Conservation (phyloP, 169 alveolate genomes). For the Eimeria sp. region DNA sequence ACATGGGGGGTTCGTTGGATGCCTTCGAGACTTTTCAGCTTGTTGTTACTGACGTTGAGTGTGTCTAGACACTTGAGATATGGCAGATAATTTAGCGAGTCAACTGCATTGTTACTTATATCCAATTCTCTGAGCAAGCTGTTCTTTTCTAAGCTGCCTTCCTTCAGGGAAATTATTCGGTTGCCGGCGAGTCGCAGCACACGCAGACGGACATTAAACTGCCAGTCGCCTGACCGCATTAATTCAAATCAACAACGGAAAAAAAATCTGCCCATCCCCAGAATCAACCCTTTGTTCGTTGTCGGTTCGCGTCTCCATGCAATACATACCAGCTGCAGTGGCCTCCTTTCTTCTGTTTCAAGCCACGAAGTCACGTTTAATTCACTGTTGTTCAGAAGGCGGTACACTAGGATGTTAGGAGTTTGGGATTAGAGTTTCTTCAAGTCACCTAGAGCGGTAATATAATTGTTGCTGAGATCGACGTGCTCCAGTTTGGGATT, state of each 20-base stretch:
- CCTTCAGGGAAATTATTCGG: constrained; percentile 18
- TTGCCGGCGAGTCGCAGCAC: constrained; percentile 74
- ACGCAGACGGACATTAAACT: constrained; percentile 75
- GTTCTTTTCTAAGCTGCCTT: constrained; percentile 35
- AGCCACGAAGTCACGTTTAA: background rate
- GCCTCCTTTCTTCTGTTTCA: background rate
- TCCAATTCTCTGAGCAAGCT: constrained; percentile 72
- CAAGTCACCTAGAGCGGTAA: constrained; percentile 35
- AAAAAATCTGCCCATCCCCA: background rate
- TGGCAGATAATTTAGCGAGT: constrained; percentile 61
- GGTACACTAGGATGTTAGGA: background rate
- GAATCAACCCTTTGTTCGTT: background rate
- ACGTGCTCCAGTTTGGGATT: constrained; percentile 66
- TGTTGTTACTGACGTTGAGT: constrained; percentile 48
- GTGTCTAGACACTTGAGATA: constrained; percentile 63
- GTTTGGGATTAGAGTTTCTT: background rate
- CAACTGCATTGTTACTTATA: constrained; percentile 22
- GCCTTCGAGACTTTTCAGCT: constrained; percentile 65
- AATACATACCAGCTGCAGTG: background rate
- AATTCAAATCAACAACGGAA: background rate
- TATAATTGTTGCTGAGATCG: constrained; percentile 61
- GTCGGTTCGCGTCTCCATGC: background rate
- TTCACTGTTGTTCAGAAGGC: background rate
- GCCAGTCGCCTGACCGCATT: constrained; percentile 63
- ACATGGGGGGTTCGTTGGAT: constrained; percentile 46